Base-by-base conservation (phyloP, 192 early-diverging fungal genomes). In the Backusella tarrabulga region DNA sequence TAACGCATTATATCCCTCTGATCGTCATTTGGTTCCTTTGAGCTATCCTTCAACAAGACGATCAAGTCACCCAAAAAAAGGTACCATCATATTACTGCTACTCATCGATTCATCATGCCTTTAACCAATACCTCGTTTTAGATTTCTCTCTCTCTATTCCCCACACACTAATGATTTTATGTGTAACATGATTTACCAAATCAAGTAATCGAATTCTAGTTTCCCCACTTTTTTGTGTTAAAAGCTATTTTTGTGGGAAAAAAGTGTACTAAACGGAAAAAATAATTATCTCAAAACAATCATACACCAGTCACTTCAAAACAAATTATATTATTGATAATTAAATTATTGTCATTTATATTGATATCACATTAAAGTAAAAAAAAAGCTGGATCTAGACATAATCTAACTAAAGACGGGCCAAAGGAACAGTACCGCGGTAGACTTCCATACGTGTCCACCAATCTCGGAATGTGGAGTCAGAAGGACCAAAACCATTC, bases 401-500 rank as follows among this genome's bases (percentile, higher is more conserved):
- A 21, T 60, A 26, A 60, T 23, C n/a, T 12, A 12, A 26, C 23
- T 60, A 60, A 60, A 60, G 56, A 3, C 56, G 56, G 23, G 56
- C 56, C 3, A 26, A n/a, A 8, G 56, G 56, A 60, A 19, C 19
- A 12, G 9, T 11, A 23, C 56, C 21, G 11, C 68, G 68, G n/a
- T 83, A 83, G 2, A 74, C 26, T 60, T 84, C 77, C 67, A 83
- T 72, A 34, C 77, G 78, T 29, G 67, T 50, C 81, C 83, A 87
- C 76, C 79, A 87, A 46, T 78, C 68, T 15, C 76, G 75, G 26
- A 86, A 50, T 32, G 79, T 67, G 7, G 80, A 71, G 50, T 83
- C 81, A 63, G 56, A 63, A 63, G 56, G 23, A 23, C 75, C 73
- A 46, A 80, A 72, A 4, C 54, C 77, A n/a, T 80, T 71, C 35